Percentiles rank a stretch among this genome's conserved stretches.
phyloP scores from a whole-genome alignment of 257 asterid species.

The Anisodus acutangulus region DNA sequence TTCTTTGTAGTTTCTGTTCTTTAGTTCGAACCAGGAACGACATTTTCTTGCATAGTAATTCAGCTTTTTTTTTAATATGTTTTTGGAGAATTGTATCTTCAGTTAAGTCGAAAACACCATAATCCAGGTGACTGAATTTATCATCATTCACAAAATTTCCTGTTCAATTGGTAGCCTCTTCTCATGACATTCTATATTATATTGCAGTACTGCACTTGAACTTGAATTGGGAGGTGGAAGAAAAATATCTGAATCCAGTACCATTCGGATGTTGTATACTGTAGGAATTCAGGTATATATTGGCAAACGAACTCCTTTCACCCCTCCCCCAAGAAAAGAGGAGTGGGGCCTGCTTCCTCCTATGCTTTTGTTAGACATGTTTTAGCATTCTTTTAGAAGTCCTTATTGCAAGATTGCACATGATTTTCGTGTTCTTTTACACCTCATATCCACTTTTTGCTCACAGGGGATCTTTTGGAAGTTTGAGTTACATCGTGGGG shows the following conservation, averaged over 20 bases:
- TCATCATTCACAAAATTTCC: not conserved
- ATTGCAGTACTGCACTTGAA: constrained; percentile 74
- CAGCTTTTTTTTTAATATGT: not conserved
- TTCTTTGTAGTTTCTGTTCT: not conserved
- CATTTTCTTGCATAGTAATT: not conserved
- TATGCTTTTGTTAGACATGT: not conserved
- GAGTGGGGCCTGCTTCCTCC: not conserved
- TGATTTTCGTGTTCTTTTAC: constrained; percentile 16
- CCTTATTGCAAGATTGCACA: not conserved
- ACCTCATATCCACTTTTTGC: constrained; percentile 28
- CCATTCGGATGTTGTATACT: constrained; percentile 80
- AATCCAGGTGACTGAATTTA: not conserved
- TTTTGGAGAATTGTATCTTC: not conserved
- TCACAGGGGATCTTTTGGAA: constrained; percentile 85
- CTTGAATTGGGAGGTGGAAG: constrained; percentile 97
- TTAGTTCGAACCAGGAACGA: not conserved
- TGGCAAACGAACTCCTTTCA: not conserved
- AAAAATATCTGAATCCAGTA: constrained; percentile 83
- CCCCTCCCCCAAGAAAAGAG: constrained; percentile 10
- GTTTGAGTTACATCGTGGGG: constrained; percentile 90
- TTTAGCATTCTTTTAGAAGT: not conserved
- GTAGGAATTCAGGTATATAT: constrained; percentile 80
- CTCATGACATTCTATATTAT: constrained; percentile 34
- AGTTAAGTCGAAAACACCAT: not conserved
- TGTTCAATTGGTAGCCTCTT: constrained; percentile 13